Evolutionary conservation across 2,329 filamentous ascomycete genomes (phyloP).

Genomic region (Cladobotryum mycophilum): DNA sequence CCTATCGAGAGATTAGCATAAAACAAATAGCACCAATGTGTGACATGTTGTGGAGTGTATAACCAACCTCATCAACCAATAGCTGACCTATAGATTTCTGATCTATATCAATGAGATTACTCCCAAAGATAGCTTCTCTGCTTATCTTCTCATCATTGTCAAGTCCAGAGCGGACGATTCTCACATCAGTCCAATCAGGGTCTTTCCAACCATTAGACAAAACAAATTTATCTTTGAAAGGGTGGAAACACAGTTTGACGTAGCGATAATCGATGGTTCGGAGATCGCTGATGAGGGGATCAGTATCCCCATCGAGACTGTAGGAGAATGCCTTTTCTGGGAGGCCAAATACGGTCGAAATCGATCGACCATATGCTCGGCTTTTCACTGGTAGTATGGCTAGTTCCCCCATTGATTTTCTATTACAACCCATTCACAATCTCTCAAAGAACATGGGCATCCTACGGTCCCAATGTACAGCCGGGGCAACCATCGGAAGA

Average conservation of each 20-base stretch:
- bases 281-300: slow-evolving; percentile 69
- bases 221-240: slow-evolving; percentile 80
- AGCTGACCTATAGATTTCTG: slow-evolving; percentile 80
- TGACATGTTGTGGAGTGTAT: neutral
- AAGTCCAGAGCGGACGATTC: slow-evolving; percentile 68
- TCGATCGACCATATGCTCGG: slow-evolving; percentile 46
- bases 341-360: slow-evolving; percentile 61
- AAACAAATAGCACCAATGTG: neutral
- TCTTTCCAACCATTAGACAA: slow-evolving; percentile 91
- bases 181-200: slow-evolving; percentile 75
- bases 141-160: slow-evolving; percentile 82
- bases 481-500: slow-evolving; percentile 83
- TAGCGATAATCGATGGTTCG: slow-evolving; percentile 87
- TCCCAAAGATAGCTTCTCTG: slow-evolving; percentile 80
- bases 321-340: slow-evolving; percentile 53
- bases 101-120: slow-evolving; percentile 86
- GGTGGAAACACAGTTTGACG: slow-evolving; percentile 87
- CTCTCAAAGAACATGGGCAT: slow-evolving; percentile 57
- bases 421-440: slow-evolving; percentile 86
- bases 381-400: slow-evolving; percentile 62
- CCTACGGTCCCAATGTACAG: slow-evolving; percentile 79
- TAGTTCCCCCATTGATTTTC: slow-evolving; percentile 98
- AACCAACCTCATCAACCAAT: slow-evolving; percentile 72
- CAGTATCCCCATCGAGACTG: slow-evolving; percentile 54
- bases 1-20: slow-evolving; percentile 39